These are phyloP conservation scores for Ganoderma boninense DNA, from an alignment of 1,284 basidiomycete genomes.

Conservation along the genomic window DNA sequence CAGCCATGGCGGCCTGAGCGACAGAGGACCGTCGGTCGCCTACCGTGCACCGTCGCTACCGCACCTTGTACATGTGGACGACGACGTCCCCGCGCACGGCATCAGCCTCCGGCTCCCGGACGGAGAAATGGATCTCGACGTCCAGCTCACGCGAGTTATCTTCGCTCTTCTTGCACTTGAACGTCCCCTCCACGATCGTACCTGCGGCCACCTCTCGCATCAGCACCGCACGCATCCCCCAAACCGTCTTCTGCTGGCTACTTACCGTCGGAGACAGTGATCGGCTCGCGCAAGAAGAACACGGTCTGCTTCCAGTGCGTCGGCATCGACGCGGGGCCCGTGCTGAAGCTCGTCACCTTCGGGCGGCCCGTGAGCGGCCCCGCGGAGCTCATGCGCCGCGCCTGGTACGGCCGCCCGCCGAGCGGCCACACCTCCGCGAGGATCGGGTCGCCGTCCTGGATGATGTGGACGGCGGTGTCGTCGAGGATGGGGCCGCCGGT, in stretches of 20 bases:
- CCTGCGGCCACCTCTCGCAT: conserved; percentile 50
- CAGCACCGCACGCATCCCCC: too few species aligned
- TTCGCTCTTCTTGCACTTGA: conserved; percentile 84
- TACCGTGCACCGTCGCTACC: conserved; percentile 45
- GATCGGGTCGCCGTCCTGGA: conserved; percentile 65
- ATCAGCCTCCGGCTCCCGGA: conserved; percentile 48
- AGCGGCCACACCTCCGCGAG: conserved; percentile 82
- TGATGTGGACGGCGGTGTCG: conserved; percentile 57
- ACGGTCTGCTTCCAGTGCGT: conserved; percentile 99
- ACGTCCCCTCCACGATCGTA: conserved; percentile 81
- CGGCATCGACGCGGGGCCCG: conserved; percentile 84
- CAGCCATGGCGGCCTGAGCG: not conserved
- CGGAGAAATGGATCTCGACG: conserved; percentile 89
- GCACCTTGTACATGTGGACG: conserved; percentile 84
- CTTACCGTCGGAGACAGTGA: conserved; percentile 78
- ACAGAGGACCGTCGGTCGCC: not conserved
- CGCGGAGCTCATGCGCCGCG: conserved; percentile 52
- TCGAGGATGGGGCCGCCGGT: conserved; percentile 63
- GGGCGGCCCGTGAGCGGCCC: conserved; percentile 52
- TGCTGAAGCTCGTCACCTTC: conserved; percentile 86
- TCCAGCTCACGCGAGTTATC: conserved; percentile 91
- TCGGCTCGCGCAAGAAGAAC: conserved; percentile 86
- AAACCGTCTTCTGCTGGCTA: too few species aligned
- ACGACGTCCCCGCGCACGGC: conserved; percentile 48
- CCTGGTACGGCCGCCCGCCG: conserved; percentile 62